These are phyloP conservation scores for Eucalyptus grandis DNA, from an alignment of 345 rosid genomes.

Conservation along the genomic window DNA sequence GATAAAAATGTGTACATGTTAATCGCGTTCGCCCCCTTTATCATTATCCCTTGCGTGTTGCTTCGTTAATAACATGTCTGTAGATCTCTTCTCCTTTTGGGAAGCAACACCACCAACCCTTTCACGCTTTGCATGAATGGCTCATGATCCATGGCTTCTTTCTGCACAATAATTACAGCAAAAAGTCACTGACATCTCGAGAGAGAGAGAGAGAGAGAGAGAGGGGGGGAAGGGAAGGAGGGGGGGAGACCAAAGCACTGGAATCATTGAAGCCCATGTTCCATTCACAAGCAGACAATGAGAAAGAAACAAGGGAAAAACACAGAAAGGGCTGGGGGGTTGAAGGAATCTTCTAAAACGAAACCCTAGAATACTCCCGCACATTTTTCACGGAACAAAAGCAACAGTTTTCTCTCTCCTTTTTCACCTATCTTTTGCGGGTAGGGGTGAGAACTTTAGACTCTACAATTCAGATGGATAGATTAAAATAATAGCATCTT, in stretches of 20 bases:
- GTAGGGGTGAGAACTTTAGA: neutral
- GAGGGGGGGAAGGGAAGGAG: neutral
- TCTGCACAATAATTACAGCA: neutral
- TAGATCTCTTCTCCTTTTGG: neutral
- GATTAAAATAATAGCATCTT: neutral
- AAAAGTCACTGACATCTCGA: neutral
- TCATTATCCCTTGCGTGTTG: neutral
- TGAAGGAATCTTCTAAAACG: neutral
- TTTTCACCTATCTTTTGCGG: neutral
- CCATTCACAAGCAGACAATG: neutral
- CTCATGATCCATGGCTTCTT: neutral
- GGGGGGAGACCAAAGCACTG: neutral
- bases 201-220: neutral
- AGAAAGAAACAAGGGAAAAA: neutral
- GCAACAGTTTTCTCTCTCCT: neutral
- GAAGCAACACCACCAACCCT: neutral
- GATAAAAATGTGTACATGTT: neutral
- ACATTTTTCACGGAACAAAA: neutral
- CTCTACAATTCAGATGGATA: neutral
- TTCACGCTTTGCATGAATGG: neutral
- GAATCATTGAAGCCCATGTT: neutral
- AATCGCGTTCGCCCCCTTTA: neutral
- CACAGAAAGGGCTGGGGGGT: neutral
- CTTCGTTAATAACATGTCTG: neutral
- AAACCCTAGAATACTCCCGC: neutral